Evolutionary conservation across 345 rosid species (phyloP).

Genomic region (Arabidopsis thaliana): TAIR10.1 NC_003070.9:11615501-11616000

Average conservation of each 20-base stretch:
- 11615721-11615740: constrained; percentile 67
- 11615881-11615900: constrained; percentile 44
- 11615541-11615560: constrained; percentile 65
- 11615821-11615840: constrained; percentile 38
- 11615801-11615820: neutral
- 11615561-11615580: constrained; percentile 42
- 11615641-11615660: constrained; percentile 71
- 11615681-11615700: constrained; percentile 80
- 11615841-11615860: constrained; percentile 41
- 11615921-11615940: constrained; percentile 44
- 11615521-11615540: constrained; percentile 62
- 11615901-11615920: constrained; percentile 44
- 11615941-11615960: constrained; percentile 34
- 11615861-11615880: constrained; percentile 28
- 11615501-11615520: constrained; percentile 59
- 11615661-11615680: constrained; percentile 70
- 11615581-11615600: neutral
- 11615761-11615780: neutral
- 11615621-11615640: neutral
- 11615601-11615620: neutral
- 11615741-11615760: constrained; percentile 6
- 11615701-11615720: constrained; percentile 69
- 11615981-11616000: constrained; percentile 25
- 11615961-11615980: constrained; percentile 43
- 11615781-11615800: neutral